phyloP scores from a whole-genome alignment of 2,329 filamentous ascomycete species.

The Aspergillus arachidicola region DNA sequence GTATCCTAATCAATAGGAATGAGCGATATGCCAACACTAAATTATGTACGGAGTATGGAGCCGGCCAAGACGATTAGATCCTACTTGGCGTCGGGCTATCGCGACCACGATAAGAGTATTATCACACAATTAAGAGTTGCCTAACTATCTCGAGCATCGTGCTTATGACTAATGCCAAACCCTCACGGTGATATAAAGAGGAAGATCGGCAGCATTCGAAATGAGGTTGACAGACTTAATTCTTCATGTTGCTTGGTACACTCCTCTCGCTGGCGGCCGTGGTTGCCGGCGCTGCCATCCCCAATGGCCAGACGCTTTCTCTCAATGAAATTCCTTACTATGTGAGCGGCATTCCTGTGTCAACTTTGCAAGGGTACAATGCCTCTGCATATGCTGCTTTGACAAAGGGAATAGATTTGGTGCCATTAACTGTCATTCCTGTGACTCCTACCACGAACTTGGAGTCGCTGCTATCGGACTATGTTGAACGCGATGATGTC shows the following conservation, averaged over 20 bases:
- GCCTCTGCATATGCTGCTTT: conserved; percentile 1
- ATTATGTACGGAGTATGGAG: not conserved
- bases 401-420: conserved; percentile 9
- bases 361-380: conserved; percentile 8
- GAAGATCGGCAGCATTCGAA: not conserved
- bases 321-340: conserved; percentile 37
- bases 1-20: not conserved
- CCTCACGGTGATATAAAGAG: not conserved
- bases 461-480: conserved; percentile 14
- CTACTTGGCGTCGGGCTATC: conserved; percentile 4
- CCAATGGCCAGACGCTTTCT: conserved; percentile 9
- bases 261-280: conserved; percentile 4
- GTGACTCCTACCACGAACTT: conserved; percentile 11
- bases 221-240: not conserved
- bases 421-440: conserved; percentile 22
- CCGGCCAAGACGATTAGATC: not conserved
- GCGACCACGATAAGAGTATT: conserved; percentile 1
- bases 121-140: not conserved
- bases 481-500: conserved; percentile 19
- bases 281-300: conserved; percentile 4
- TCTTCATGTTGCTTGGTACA: conserved; percentile 3
- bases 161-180: not conserved
- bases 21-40: not conserved
- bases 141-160: not conserved
- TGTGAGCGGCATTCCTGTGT: conserved; percentile 23